phyloP scores from a whole-genome alignment of 768 basidiomycete genomes.

The Boletus vinaceobasis region DNA sequence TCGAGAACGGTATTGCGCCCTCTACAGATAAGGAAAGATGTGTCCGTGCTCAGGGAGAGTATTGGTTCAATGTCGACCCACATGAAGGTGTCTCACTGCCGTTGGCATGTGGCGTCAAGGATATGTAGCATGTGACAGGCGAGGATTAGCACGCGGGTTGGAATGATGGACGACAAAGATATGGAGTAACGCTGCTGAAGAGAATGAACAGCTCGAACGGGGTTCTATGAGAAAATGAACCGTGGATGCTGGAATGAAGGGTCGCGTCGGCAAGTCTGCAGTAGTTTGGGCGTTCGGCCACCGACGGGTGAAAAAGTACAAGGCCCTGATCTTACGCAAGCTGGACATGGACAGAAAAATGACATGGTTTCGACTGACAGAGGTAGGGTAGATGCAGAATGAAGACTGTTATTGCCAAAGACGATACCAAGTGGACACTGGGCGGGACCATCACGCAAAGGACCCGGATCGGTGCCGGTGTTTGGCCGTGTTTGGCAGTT shows the following conservation, averaged over 20 bases:
- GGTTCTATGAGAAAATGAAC: not conserved
- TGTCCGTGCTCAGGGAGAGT: too few species aligned
- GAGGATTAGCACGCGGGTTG: not conserved
- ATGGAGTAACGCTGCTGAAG: not conserved
- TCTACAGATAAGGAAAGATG: too few species aligned
- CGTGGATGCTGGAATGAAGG: slow-evolving; percentile 4
- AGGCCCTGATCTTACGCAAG: not conserved
- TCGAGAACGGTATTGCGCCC: too few species aligned
- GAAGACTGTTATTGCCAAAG: not conserved
- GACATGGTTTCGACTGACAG: not conserved
- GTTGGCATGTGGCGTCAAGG: slow-evolving; percentile 11
- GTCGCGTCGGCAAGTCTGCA: too few species aligned
- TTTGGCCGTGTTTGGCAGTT: not conserved
- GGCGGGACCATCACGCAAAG: too few species aligned
- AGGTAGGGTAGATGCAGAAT: too few species aligned
- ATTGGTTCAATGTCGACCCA: too few species aligned
- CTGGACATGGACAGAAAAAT: not conserved
- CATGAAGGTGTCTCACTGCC: too few species aligned
- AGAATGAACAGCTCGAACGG: slow-evolving; percentile 11
- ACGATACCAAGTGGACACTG: not conserved
- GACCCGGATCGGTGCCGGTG: slow-evolving; percentile 14
- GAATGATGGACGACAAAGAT: not conserved
- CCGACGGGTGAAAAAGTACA: too few species aligned
- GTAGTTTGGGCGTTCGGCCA: too few species aligned
- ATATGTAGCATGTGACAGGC: too few species aligned